Evolutionary conservation across 2,329 filamentous ascomycete genomes (phyloP), one percentile per base, ranked within the genome.

Genomic region (Microascus cirrosus): DNA sequence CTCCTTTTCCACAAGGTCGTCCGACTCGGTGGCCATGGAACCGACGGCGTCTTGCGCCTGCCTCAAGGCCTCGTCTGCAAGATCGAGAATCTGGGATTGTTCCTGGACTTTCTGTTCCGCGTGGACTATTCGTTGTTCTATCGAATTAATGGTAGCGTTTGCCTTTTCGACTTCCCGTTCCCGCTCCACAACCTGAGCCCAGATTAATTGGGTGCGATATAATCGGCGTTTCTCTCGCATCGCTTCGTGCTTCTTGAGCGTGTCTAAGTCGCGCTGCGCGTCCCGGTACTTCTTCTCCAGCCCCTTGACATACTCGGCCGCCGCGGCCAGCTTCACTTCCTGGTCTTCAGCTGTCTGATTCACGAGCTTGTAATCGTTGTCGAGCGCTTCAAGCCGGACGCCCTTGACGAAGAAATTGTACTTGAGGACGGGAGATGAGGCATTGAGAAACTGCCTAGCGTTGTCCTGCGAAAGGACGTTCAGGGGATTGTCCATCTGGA

Each of bases 371-470:
- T 99, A 99, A 67, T 99, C 94, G 61, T 90, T 86, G 68, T 96
- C 90, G 11, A 99, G 79, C 64, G 93, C 87, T 68, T 97, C 90
- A 1, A 99, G 81, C 65, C 97, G 92, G 0, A 96, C 95, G 28
- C 94, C 94, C 65, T 92, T 90, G 60, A 96, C 82, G 67, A 99
- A 99, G 66, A 96, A 96, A 63, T 90, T 94, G 77, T 97, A 99
- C 69, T 99, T 99, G 60, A 93, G 85, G 3, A 82, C 75, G 0
- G 91, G 83, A 2, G 84, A 88, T 13, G 94, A 93, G 39, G 86
- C 83, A 66, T 93, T 95, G 51, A 99, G 79, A 65, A 99, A 99
- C 59, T 95, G 89, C 12, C 94, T 85, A 12, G 94, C 94, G 71
- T 92, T 91, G 68, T 99, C 94, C 70, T 99, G 94, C 0, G 92